Base-by-base conservation (phyloP, 169 alveolate genomes). In the Besnoitia besnoiti region DNA sequence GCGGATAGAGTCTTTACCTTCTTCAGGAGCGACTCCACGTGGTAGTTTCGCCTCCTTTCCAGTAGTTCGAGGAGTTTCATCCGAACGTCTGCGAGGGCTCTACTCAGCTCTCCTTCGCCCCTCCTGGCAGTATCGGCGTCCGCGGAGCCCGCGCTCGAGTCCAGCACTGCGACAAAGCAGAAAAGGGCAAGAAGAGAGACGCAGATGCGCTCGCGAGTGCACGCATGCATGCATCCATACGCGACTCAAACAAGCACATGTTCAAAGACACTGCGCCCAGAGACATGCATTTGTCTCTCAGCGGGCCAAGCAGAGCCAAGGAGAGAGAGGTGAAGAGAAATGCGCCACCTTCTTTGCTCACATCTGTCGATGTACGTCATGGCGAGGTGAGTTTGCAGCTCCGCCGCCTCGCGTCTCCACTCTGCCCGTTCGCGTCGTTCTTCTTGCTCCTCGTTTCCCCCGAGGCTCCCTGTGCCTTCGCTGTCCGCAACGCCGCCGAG, bases 301-400 rank as follows among this genome's bases (percentile, higher is more conserved):
- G 24, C 37, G 19, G 33, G 24, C 44, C 8, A n/a, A 4, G 21
- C 37, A 19, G 5, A 19, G 30, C 21, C 33, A 27, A 10, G 37
- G 77, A n/a, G 12, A 61, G 10, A 61, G 35, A 27, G 77, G 10
- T 61, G 21, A 5, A 61, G 5, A 8, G 37, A 61, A 5, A 27
- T 10, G 21, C 37, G 21, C 12, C 30, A 30, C 5, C 37, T 61
- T 61, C 16, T 16, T 49, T 49, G 12, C 67, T 19, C 24, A 55
- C 67, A 55, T 16, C 67, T 21, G 67, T 73, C 82, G 44, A 73
- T 73, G 46, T 73, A 73, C 24, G 82, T 73, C 16, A 10, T 37
- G 14, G 82, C 82, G 46, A 73, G 82, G 14, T 73, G 82, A 2
- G 82, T 73, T 73, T 73, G 82, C 27, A 73, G 82, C 67, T 55